Base-by-base conservation (phyloP, 192 early-diverging fungal genomes). In the Entomortierella chlamydospora region DNA sequence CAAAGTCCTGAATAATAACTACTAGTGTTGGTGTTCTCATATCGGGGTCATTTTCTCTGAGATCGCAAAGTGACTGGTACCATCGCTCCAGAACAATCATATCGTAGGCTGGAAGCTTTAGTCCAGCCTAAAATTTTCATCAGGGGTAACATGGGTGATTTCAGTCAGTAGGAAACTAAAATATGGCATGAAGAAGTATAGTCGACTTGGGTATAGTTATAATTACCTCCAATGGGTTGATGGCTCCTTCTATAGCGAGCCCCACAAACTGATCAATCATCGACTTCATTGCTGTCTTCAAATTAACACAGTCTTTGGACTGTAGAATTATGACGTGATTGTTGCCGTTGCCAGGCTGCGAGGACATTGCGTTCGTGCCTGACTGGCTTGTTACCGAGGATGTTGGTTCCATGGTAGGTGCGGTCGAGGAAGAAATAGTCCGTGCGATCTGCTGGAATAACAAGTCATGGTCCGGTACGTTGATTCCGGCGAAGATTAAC, bases 1-100 rank as follows among this genome's bases (percentile, higher is more conserved):
- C 96, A 83, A 95, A 94, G 70, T 98, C 95, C 65, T 95, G 92
- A 52, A 98, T 66, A 31, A 95, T 90, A 26, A 96, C 73, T 4
- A 95, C 91, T 3, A 95, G 51, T 18, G 83, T 88, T 2, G 83
- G 79, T 17, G 22, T 26, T 12, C 34, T 61, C 2, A 8, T 13
- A 29, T 61, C 23, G 26, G 65, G 18, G 15, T 47, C 15, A 23
- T 52, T 39, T 33, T 33, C 50, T 1, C 20, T n/a, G 15, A 15
- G 9, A 8, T 70, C 59, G 53, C 34, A 64, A 3, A 84, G 23
- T 30, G 83, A 78, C 56, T 67, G 77, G 68, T 92, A 92, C 94
- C 93, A 94, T 50, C 87, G 72, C 52, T 82, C 80, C 26, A 95
- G 82, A 39, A 91, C 72, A 42, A 88, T 64, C 83, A 94, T 87